Conservation (phyloP, 768 basidiomycete species). For the Boletus barrowsii region DNA sequence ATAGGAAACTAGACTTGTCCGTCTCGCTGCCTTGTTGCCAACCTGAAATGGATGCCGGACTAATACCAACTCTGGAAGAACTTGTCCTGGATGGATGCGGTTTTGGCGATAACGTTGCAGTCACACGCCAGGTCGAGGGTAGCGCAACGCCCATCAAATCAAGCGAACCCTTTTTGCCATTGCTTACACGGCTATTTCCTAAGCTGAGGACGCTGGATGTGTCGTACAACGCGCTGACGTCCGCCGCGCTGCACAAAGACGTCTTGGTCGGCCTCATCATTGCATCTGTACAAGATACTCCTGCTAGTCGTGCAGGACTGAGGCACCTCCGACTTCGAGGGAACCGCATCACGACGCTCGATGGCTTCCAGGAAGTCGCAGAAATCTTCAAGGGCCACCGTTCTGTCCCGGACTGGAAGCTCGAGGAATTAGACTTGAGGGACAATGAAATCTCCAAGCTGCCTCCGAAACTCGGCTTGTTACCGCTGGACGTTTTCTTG, state of each 20-base stretch:
- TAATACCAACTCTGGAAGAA: constrained; percentile 70
- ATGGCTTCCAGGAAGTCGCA: constrained; percentile 62
- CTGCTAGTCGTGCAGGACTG: constrained; percentile 48
- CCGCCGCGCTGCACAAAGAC: constrained; percentile 46
- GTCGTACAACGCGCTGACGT: constrained; percentile 70
- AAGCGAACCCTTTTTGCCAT: constrained; percentile 53
- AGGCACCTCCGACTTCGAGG: constrained; percentile 66
- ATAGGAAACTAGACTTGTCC: constrained; percentile 64
- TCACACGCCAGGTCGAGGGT: constrained; percentile 36
- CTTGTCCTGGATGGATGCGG: constrained; percentile 72
- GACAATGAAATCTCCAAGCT: constrained; percentile 77
- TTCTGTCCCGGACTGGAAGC: constrained; percentile 62
- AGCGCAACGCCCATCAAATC: constrained; percentile 41
- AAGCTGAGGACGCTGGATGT: constrained; percentile 65
- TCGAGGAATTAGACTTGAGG: constrained; percentile 79
- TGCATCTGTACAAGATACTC: constrained; percentile 29
- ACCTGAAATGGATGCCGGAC: constrained; percentile 31
- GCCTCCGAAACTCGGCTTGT: constrained; percentile 64
- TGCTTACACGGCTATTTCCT: constrained; percentile 68
- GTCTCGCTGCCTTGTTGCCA: constrained; percentile 49
- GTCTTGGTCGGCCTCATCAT: constrained; percentile 52
- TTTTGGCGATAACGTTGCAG: constrained; percentile 55
- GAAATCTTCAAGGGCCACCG: constrained; percentile 63
- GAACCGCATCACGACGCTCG: constrained; percentile 59
- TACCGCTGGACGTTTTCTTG: constrained; percentile 76